Evolutionary conservation across 768 basidiomycete genomes (phyloP).

Genomic region (Boletellus emodensis): DNA sequence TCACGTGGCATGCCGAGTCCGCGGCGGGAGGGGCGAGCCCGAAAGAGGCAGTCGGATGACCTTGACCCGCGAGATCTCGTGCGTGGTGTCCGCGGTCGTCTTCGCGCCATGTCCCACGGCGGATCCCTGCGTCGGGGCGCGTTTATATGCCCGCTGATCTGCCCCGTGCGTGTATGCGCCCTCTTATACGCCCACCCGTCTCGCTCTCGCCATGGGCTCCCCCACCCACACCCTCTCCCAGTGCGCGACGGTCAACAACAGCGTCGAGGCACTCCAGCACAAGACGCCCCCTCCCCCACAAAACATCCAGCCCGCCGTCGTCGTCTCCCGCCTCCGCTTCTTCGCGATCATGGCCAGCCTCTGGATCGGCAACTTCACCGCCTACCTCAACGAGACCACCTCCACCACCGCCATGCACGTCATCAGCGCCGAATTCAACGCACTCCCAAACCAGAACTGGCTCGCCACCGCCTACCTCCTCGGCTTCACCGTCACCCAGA

Average conservation of each 20-base stretch:
- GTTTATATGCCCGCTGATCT: no score
- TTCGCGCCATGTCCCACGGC: no score
- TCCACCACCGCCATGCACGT: slow-evolving; percentile 35
- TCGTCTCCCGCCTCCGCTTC: slow-evolving; percentile 27
- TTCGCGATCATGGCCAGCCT: slow-evolving; percentile 33
- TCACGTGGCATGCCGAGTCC: no score
- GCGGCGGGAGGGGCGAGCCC: no score
- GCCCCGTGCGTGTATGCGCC: no score
- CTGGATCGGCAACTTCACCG: slow-evolving; percentile 35
- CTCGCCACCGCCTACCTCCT: slow-evolving; percentile 33
- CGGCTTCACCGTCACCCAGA: slow-evolving; percentile 36
- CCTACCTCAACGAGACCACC: slow-evolving; percentile 35
- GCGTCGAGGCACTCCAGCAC: slow-evolving; percentile 23
- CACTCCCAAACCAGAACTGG: slow-evolving; percentile 34
- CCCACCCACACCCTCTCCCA: slow-evolving; percentile 29
- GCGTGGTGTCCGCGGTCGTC: no score
- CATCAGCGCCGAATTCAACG: slow-evolving; percentile 29
- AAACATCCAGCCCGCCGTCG: slow-evolving; percentile 24
- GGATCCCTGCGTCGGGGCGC: no score
- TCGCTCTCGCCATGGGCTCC: slow-evolving; percentile 23
- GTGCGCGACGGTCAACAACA: slow-evolving; percentile 30
- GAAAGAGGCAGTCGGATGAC: no score
- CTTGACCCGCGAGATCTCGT: no score
- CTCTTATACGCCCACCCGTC: slow-evolving; percentile 15
- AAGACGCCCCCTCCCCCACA: slow-evolving; percentile 11